Conservation (phyloP, 208 protist species). For the Leishmania tarentolae region DNA sequence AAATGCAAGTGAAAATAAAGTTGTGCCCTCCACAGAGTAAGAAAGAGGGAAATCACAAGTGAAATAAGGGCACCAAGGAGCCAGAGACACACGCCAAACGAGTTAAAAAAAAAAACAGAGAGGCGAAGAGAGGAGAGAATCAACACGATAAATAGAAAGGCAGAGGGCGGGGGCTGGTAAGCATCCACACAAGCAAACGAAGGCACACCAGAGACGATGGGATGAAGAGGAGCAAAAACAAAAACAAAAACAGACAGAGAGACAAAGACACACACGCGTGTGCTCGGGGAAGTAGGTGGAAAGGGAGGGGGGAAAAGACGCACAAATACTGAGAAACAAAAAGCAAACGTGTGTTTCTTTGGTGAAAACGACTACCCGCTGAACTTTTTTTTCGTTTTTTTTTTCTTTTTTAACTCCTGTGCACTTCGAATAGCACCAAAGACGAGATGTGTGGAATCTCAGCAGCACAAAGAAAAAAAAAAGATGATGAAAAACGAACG, state of each 20-base stretch:
- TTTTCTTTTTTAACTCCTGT: background rate
- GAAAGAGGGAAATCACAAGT: too few species aligned
- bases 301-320: background rate
- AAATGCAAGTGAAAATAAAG: background rate
- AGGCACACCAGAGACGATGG: too few species aligned
- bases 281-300: background rate
- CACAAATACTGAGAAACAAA: background rate
- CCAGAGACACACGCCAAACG: background rate
- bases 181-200: background rate
- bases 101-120: background rate
- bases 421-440: too few species aligned
- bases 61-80: too few species aligned
- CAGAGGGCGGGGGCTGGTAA: background rate
- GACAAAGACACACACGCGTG: background rate
- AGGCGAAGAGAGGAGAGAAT: background rate
- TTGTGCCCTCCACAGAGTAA: too few species aligned
- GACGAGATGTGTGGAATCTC: too few species aligned
- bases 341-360: background rate
- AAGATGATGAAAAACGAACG: background rate
- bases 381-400: background rate
- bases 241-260: background rate
- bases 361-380: background rate
- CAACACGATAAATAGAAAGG: background rate
- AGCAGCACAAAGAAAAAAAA: background rate
- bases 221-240: background rate